Evolutionary conservation across 2,329 filamentous ascomycete species (phyloP).

Genomic region (Pseudogymnoascus sp.): DNA sequence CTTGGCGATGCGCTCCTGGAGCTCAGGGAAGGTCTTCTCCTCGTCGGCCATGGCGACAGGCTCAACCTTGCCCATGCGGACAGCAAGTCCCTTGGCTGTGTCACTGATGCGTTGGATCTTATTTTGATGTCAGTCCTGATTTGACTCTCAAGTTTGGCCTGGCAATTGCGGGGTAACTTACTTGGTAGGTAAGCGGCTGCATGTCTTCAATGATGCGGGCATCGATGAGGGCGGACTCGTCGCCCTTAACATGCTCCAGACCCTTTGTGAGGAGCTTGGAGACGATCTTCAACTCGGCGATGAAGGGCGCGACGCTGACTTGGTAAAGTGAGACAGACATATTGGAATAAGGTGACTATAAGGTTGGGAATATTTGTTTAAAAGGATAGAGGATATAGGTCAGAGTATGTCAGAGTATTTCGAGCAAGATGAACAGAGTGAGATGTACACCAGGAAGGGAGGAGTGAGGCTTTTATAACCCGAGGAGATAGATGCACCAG

Average conservation of each 20-base stretch:
- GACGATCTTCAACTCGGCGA: constrained; percentile 37
- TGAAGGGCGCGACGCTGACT: constrained; percentile 35
- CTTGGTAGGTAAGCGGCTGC: constrained; percentile 41
- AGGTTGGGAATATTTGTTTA: background rate
- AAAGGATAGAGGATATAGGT: background rate
- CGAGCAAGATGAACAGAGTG: background rate
- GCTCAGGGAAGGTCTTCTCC: constrained; percentile 42
- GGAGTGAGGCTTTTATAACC: background rate
- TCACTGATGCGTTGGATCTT: constrained; percentile 36
- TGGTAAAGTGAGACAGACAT: constrained; percentile 27
- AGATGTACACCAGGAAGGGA: background rate
- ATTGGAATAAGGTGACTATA: background rate
- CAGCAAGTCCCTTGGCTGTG: constrained; percentile 34
- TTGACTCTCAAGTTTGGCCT: background rate
- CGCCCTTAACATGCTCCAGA: constrained; percentile 32
- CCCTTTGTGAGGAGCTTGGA: constrained; percentile 38
- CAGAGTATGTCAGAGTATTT: background rate
- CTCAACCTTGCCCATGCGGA: constrained; percentile 33
- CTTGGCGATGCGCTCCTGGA: constrained; percentile 40
- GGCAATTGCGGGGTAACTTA: constrained; percentile 1
- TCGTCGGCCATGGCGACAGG: constrained; percentile 32
- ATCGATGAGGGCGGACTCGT: constrained; percentile 30
- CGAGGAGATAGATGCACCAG: background rate
- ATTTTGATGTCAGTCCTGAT: background rate
- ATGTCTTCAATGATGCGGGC: constrained; percentile 43